Base-by-base conservation (phyloP, 768 basidiomycete species). In the Trametes cinnabarina region DNA sequence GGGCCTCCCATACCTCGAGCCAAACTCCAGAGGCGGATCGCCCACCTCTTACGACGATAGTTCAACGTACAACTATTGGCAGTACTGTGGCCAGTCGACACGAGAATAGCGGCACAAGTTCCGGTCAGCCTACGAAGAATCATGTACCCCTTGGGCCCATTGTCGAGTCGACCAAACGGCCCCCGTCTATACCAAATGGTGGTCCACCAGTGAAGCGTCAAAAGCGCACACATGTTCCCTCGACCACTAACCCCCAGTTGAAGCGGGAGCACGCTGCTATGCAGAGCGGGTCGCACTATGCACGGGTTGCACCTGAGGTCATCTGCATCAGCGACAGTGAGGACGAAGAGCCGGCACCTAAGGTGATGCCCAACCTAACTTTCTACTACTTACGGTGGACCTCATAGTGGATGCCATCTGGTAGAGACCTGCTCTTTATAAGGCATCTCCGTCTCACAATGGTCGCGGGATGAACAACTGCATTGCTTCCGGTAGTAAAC, bases 241-340 rank as follows among this genome's bases (percentile, higher is more conserved):
- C 54, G 3, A 47, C 46, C 6, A 48, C 46, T 25, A 55, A 55
- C 8, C 46, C 54, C 8, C 39, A 41, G 1, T 19, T 55, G 10
- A 55, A 55, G 19, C 54, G 54, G 3, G 12, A 7, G 14, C 46
- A 22, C 20, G 35, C 25, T 3, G 39, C 26, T 3, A 55, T 55
- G 39, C 34, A 23, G 9, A 17, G 35, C 3, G n/a, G 19, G 14
- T 55, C 46, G n/a, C 28, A 26, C 11, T 14, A 6, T 6, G 15
- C n/a, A 20, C 19, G 14, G 4, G 12, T 11, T 25, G 43, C 22
- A 3, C 26, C 44, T 1, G 46, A 55, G 1, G 46, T 47, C 30
- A 55, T 54, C 15, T 54, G 14, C 25, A 54, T 54, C 19, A 55
- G 46, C 37, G 54, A 47, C 28, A 52, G 51, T 26, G 51, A 52